Percentiles rank a stretch among this genome's conserved stretches.
These are phyloP conservation scores for Thelephora terrestris DNA, from an alignment of 1,284 basidiomycete genomes.

Conservation along the genomic window DNA sequence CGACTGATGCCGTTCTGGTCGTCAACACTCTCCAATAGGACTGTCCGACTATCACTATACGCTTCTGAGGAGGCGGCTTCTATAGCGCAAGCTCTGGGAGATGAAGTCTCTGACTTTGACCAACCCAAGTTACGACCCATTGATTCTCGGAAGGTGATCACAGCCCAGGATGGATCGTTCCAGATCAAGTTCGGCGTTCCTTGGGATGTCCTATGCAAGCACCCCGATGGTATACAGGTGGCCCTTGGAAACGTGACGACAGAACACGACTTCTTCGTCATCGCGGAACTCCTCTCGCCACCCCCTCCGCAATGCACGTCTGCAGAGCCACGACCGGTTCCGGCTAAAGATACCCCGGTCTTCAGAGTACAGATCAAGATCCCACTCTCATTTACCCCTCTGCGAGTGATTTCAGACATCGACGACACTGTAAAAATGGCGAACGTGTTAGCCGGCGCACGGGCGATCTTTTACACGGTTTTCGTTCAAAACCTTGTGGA, in stretches of 20 bases:
- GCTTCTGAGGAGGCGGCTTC: conserved; percentile 19
- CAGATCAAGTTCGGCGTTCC: conserved; percentile 46
- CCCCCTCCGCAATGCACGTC: conserved; percentile 5
- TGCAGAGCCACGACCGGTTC: conserved; percentile 4
- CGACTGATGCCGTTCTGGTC: conserved; percentile 75
- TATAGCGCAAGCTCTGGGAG: background rate
- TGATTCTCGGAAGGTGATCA: conserved; percentile 38
- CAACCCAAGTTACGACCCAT: conserved; percentile 33
- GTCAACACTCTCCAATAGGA: conserved; percentile 50
- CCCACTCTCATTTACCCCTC: conserved; percentile 42
- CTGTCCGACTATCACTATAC: conserved; percentile 47
- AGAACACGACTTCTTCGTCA: conserved; percentile 49
- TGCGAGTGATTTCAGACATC: conserved; percentile 85
- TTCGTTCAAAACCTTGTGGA: conserved; percentile 73
- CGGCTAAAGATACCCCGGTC: conserved; percentile 9
- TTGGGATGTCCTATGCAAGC: conserved; percentile 60
- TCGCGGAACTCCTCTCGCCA: conserved; percentile 40
- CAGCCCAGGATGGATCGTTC: conserved; percentile 64
- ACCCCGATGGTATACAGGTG: conserved; percentile 46
- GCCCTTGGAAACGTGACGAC: conserved; percentile 40
- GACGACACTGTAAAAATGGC: conserved; percentile 90
- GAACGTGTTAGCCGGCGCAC: conserved; percentile 61
- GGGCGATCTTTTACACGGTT: conserved; percentile 69
- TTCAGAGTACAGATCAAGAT: conserved; percentile 28
- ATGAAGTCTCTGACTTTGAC: background rate